Percentiles rank a stretch among this genome's conserved stretches.
phyloP scores from a whole-genome alignment of 2,329 filamentous ascomycete genomes.

The Coniochaeta pulveracea region DNA sequence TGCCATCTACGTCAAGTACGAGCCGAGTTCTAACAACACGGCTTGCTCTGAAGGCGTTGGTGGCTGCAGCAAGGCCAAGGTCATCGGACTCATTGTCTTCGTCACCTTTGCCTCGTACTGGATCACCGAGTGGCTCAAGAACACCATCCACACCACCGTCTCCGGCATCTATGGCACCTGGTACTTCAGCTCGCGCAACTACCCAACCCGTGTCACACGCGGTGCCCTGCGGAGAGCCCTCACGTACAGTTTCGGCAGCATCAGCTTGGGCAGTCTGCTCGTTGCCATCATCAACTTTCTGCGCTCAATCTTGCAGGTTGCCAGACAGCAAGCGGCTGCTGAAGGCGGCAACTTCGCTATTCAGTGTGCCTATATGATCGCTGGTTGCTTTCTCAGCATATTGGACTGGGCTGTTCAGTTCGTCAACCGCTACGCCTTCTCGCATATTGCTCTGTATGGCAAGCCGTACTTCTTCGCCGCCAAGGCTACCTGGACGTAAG shows the following conservation, averaged over 20 bases:
- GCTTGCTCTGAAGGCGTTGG: conserved; percentile 41
- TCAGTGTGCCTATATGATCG: conserved; percentile 47
- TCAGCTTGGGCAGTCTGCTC: conserved; percentile 74
- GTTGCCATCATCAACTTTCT: conserved; percentile 82
- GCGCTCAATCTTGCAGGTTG: conserved; percentile 72
- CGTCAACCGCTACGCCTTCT: conserved; percentile 86
- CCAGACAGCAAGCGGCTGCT: conserved; percentile 50
- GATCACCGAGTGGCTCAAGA: conserved; percentile 90
- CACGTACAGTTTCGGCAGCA: conserved; percentile 88
- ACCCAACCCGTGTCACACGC: conserved; percentile 68
- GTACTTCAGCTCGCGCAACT: conserved; percentile 69
- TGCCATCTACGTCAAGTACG: conserved; percentile 74
- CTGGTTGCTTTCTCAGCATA: conserved; percentile 65
- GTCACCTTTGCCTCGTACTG: conserved; percentile 89
- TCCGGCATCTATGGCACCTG: conserved; percentile 85
- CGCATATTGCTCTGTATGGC: conserved; percentile 85
- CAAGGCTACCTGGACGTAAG: conserved; percentile 70
- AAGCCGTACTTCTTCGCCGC: conserved; percentile 78
- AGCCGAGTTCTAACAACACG: conserved; percentile 46
- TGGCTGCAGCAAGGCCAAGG: conserved; percentile 61
- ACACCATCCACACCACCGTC: conserved; percentile 79
- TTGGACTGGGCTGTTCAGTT: conserved; percentile 82
- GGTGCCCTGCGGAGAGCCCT: conserved; percentile 72
- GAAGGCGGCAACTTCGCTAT: conserved; percentile 68
- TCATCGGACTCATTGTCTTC: conserved; percentile 77